Base-by-base conservation (phyloP, 2,329 filamentous ascomycete species). In the Fusarium duplospermum region DNA sequence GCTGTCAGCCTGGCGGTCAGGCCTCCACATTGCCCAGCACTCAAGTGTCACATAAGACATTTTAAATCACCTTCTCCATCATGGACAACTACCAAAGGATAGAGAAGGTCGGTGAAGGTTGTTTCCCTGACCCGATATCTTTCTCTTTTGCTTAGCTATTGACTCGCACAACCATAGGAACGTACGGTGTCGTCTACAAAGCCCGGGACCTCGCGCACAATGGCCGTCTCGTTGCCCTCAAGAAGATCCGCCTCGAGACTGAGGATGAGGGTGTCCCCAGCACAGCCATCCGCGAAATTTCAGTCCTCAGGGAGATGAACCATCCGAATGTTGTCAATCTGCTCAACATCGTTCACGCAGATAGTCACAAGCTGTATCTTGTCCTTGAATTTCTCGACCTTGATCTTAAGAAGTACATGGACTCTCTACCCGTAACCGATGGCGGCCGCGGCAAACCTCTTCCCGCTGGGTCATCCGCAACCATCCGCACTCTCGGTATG, bases 71-170 rank as follows among this genome's bases (percentile, higher is more conserved):
- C 29, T 47, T 13, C 29, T 27, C 6, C 54, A 75, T 67, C 77
- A 97, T 98, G 95, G 94, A 98, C 84, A 97, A 97, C 86, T 98
- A 98, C 83, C 94, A 97, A 86, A 97, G 97, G 87, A 90, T 98
- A 81, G 95, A 98, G 87, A 98, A 98, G 88, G 95, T 98, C 80
- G 95, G 95, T 84, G 95, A 98, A 90, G 95, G 95, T 96, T 79
- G 88, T 79, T 71, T 52, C 47, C 47, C 47, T 52, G 47, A n/a
- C 27, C 18, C 24, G 16, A n/a, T 6, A 20, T 0, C 0, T 18
- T 4, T 18, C 1, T 45, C 9, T 29, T 50, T 52, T 52, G 16
- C 47, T 52, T 52, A 52, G 47, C 47, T 52, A 52, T 52, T 52
- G 47, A 52, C 47, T 52, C 47, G 42, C 42, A 47, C 42, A 47